Conservation (phyloP, 495 filamentous ascomycete species). For the Aspergillus sparsus region DNA sequence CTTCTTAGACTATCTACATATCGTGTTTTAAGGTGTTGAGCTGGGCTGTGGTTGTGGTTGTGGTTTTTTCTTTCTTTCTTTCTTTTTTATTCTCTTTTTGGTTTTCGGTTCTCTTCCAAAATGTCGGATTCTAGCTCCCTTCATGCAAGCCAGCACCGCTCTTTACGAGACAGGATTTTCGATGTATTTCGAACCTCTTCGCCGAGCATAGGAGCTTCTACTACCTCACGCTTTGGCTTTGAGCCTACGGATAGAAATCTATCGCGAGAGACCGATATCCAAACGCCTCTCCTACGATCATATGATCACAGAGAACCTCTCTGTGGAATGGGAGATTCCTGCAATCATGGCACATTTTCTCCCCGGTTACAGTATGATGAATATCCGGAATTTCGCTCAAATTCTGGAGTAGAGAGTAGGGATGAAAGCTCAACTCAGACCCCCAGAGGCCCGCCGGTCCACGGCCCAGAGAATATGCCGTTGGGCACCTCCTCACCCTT, state of each 20-base stretch:
- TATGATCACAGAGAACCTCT: slow-evolving; percentile 38
- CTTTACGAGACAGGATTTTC: slow-evolving; percentile 40
- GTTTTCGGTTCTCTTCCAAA: background rate
- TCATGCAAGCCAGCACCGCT: slow-evolving; percentile 31
- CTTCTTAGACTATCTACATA: too few relatives aligned
- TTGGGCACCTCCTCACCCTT: slow-evolving; percentile 33
- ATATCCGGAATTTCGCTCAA: slow-evolving; percentile 42
- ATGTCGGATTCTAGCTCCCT: slow-evolving; percentile 37
- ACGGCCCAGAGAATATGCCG: slow-evolving; percentile 39
- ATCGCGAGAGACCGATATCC: slow-evolving; percentile 28
- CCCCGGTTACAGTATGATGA: slow-evolving; percentile 57
- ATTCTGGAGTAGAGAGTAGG: slow-evolving; percentile 20
- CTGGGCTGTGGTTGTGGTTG: background rate
- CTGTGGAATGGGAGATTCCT: slow-evolving; percentile 48
- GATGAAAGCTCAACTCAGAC: slow-evolving; percentile 20
- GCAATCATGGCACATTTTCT: slow-evolving; percentile 80
- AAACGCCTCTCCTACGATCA: slow-evolving; percentile 42
- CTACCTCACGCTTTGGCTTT: slow-evolving; percentile 5
- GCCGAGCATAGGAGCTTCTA: slow-evolving; percentile 6
- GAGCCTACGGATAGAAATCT: slow-evolving; percentile 7
- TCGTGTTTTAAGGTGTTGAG: too few relatives aligned
- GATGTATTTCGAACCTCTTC: slow-evolving; percentile 36
- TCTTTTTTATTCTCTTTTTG: slow-evolving; percentile 1
- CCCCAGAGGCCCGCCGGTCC: slow-evolving; percentile 23
- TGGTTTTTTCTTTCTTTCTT: slow-evolving; percentile 5